Conservation (phyloP, 139 green algal genomes). For the Gonium pectorale region DNA sequence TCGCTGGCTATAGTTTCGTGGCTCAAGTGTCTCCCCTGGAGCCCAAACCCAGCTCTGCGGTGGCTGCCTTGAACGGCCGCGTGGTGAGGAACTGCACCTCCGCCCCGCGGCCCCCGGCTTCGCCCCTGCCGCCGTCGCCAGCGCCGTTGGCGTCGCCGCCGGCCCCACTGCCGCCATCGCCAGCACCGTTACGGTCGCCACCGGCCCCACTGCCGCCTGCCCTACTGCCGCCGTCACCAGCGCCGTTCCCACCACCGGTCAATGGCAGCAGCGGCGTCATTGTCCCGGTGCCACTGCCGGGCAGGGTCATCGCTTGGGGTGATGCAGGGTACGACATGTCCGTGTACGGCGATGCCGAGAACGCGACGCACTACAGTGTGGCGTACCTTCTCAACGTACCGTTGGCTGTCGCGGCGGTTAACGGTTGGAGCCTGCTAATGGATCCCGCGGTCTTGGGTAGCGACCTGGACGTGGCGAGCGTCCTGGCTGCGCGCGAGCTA, state of each 20-base stretch:
- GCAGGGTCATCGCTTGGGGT: not conserved
- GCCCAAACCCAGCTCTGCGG: too few species aligned
- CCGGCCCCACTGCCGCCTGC: too few species aligned
- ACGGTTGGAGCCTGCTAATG: not conserved
- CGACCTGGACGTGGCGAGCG: not conserved
- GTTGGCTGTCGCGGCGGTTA: not conserved
- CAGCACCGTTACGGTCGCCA: not conserved
- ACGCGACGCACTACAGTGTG: not conserved
- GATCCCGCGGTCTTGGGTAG: not conserved
- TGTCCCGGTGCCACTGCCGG: not conserved
- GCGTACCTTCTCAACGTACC: not conserved
- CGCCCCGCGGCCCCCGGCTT: too few species aligned
- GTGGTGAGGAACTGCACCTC: too few species aligned
- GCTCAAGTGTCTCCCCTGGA: too few species aligned
- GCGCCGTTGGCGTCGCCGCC: not conserved
- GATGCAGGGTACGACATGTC: slow-evolving; percentile 28
- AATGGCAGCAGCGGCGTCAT: not conserved
- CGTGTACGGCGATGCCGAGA: not conserved
- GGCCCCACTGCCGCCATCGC: not conserved
- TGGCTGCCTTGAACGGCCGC: too few species aligned
- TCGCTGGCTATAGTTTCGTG: too few species aligned
- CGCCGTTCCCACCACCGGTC: not conserved
- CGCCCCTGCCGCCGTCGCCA: too few species aligned
- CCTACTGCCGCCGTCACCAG: not conserved
- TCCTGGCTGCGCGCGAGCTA: not conserved